phyloP scores from a whole-genome alignment of 768 basidiomycete genomes.

The Suillus cothurnatus region DNA sequence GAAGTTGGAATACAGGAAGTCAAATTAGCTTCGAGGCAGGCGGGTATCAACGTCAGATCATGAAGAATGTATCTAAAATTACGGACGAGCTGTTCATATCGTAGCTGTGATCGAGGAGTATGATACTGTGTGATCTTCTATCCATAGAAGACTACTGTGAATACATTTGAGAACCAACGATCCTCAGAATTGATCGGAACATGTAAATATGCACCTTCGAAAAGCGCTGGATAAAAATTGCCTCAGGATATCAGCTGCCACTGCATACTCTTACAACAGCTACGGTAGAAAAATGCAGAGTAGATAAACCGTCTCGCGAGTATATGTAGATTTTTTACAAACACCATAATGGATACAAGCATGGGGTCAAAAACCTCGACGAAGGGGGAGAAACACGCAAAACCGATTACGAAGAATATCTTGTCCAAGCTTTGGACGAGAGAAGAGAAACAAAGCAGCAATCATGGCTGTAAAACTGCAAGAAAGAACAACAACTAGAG shows the following conservation, averaged over 20 bases:
- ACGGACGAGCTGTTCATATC: background rate
- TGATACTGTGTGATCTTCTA: background rate
- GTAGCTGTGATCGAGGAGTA: background rate
- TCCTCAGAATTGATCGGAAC: background rate
- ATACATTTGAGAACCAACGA: background rate
- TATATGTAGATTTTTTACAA: conserved; percentile 33
- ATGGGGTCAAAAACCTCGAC: conserved; percentile 16
- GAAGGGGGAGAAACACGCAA: conserved; percentile 2
- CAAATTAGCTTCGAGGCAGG: conserved; percentile 56
- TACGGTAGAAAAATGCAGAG: conserved; percentile 30
- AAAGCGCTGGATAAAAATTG: background rate
- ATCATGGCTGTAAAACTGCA: conserved; percentile 14
- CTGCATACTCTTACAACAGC: conserved; percentile 6
- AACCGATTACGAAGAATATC: background rate
- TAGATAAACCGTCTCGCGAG: conserved; percentile 30
- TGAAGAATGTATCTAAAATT: conserved; percentile 12
- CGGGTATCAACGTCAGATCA: conserved; percentile 52
- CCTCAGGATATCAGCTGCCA: background rate
- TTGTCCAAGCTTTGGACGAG: conserved; percentile 5
- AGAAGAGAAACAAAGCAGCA: background rate
- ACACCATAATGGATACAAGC: conserved; percentile 36
- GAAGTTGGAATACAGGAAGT: conserved; percentile 86
- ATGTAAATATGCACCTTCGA: background rate
- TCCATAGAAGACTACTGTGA: background rate
- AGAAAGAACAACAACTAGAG: conserved; percentile 11